A percentile compares a stretch with the other conserved stretches of the same genome.
Conservation (phyloP, 139 green algal genomes). For the Volvox reticuliferus region DNA sequence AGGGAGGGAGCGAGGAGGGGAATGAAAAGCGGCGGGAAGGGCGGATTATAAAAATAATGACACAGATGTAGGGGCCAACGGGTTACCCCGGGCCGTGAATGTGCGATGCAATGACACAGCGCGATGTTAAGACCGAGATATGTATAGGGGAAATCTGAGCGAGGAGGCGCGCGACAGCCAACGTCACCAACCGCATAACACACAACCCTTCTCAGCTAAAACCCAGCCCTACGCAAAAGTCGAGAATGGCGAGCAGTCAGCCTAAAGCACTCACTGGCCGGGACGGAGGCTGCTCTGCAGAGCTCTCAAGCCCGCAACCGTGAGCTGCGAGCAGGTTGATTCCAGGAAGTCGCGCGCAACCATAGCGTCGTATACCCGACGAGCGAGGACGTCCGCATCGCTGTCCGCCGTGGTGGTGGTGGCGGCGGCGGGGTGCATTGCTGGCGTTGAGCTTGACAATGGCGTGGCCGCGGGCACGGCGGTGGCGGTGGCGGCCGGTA, state of each 20-base stretch:
- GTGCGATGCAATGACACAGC: too few relatives aligned
- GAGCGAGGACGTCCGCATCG: constrained; percentile 7
- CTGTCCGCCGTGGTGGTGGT: neutral
- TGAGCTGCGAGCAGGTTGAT: constrained; percentile 87
- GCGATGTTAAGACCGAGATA: too few relatives aligned
- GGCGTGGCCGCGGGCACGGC: neutral
- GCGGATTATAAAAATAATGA: too few relatives aligned
- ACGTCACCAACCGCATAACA: too few relatives aligned
- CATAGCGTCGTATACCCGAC: constrained; percentile 32
- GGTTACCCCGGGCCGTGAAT: too few relatives aligned
- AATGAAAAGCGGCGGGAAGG: too few relatives aligned
- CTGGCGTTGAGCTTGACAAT: neutral
- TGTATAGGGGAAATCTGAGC: too few relatives aligned
- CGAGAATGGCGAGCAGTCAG: too few relatives aligned
- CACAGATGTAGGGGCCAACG: too few relatives aligned
- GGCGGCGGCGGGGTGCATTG: neutral
- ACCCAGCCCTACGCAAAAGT: too few relatives aligned
- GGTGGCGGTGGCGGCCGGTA: neutral
- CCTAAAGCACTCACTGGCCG: constrained; percentile 71
- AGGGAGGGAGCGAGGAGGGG: neutral
- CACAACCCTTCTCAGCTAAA: too few relatives aligned
- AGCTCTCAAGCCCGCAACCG: constrained; percentile 74
- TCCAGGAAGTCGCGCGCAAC: constrained; percentile 85
- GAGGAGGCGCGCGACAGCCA: too few relatives aligned
- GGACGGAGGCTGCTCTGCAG: constrained; percentile 73